Conservation (phyloP, 2,329 filamentous ascomycete species). For the Teratosphaeria nubilosa region DNA sequence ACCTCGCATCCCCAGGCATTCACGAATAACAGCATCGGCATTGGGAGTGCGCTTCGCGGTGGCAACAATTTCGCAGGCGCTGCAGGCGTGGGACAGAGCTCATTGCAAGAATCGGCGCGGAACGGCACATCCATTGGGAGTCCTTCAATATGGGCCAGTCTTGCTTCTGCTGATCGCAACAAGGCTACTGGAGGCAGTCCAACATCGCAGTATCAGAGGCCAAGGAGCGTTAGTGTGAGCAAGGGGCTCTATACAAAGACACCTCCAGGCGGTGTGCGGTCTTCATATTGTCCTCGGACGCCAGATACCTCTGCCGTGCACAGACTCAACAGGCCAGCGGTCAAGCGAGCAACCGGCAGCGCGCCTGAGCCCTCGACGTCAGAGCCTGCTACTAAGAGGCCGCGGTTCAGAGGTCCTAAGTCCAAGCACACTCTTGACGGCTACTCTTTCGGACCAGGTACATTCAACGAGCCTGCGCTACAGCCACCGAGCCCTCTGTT, state of each 20-base stretch:
- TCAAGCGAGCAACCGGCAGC: neutral
- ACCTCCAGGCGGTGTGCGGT: constrained; percentile 1
- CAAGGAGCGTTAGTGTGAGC: neutral
- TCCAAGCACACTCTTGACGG: constrained; percentile 14
- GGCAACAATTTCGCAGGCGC: neutral
- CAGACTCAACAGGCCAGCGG: neutral
- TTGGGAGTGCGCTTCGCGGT: neutral
- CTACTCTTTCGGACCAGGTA: constrained; percentile 9
- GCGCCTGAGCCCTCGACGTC: neutral
- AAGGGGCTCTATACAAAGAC: neutral
- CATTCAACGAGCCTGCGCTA: constrained; percentile 8
- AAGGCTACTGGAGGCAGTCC: neutral
- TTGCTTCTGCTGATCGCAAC: neutral
- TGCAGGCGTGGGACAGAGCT: neutral
- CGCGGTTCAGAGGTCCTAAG: constrained; percentile 6
- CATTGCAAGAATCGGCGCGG: neutral
- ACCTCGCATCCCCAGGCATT: neutral
- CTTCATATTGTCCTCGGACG: neutral
- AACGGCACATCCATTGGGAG: neutral
- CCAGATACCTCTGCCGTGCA: neutral
- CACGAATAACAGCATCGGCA: neutral
- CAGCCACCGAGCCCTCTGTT: constrained; percentile 34
- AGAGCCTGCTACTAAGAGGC: constrained; percentile 2
- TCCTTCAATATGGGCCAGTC: neutral
- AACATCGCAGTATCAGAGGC: neutral